Evolutionary conservation across 1,284 basidiomycete genomes (phyloP).

Genomic region (Gomphus sp.): DNA sequence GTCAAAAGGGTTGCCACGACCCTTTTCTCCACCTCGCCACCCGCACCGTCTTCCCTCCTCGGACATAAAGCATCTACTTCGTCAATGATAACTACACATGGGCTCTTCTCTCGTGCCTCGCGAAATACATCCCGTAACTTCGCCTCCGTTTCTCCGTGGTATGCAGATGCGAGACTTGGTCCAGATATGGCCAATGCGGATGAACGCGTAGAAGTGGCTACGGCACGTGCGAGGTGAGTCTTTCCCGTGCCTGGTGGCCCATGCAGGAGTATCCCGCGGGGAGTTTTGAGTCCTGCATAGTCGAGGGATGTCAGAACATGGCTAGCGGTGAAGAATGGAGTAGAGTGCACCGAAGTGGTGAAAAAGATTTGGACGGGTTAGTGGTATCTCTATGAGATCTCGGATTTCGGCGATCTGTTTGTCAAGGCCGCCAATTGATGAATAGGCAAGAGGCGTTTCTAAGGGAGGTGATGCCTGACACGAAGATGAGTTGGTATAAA

Average conservation of each 20-base stretch:
- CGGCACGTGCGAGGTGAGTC: slow-evolving; percentile 91
- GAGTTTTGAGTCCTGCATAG: slow-evolving; percentile 81
- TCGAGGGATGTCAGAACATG: not conserved
- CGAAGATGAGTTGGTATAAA: not conserved
- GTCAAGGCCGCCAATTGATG: slow-evolving; percentile 81
- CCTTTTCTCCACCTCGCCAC: slow-evolving; percentile 97
- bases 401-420: slow-evolving; percentile 85
- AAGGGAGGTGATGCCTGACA: not conserved
- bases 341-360: slow-evolving; percentile 64
- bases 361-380: slow-evolving; percentile 87
- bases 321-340: not conserved
- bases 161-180: slow-evolving; percentile 99
- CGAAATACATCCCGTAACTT: slow-evolving; percentile 98
- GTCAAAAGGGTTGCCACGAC: slow-evolving; percentile 69
- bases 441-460: slow-evolving; percentile 26
- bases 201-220: slow-evolving; percentile 91
- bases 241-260: slow-evolving; percentile 95
- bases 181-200: slow-evolving; percentile 99
- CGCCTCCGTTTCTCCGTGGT: slow-evolving; percentile 95
- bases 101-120: slow-evolving; percentile 95
- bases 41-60: slow-evolving; percentile 96
- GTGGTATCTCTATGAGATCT: slow-evolving; percentile 91
- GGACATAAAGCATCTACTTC: slow-evolving; percentile 99
- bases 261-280: slow-evolving; percentile 89
- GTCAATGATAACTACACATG: slow-evolving; percentile 99